Base-by-base conservation (phyloP, 2,329 filamentous ascomycete genomes). In the Didymellaceae sp. region DNA sequence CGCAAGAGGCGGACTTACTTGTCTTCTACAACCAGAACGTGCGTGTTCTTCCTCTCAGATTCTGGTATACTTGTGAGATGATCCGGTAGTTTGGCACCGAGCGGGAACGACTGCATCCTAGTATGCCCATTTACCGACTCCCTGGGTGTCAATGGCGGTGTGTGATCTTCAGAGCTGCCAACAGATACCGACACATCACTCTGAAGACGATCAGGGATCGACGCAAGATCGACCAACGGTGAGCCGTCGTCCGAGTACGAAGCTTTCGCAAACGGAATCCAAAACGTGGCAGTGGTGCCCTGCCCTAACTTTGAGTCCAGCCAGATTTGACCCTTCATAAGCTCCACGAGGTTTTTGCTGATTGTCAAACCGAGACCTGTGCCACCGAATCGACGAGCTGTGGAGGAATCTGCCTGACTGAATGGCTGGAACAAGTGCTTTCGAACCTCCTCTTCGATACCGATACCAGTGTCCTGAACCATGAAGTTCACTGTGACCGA, bases 11-110 rank as follows among this genome's bases (percentile, higher is more conserved):
- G 32, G 9, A 78, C 83, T 77, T 76, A 85, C 83, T 92, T 91
- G 67, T 93, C 90, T 72, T 93, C 90, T 2, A 92, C 89, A 1
- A 94, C 84, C 16, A 93, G 74, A n/a, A 93, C 78, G 38, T 89
- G 83, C 5, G 86, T 79, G 28, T 83, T 81, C 45, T 82, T 77
- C 45, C 89, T 80, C 45, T 89, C 86, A 2, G 78, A 71, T 13
- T 77, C 73, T 3, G 81, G 74, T 1, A 89, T 65, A 14, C 81
- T 81, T 35, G 80, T 65, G 20, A 68, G 49, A 39, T 61, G 61
- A 33, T 67, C 68, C 13, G 57, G 65, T 25, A 66, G 70, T 39
- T 38, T 61, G 18, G 61, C 57, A 11, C 64, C 61, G 1, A 59
- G 17, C 5, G 76, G 68, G 2, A 62, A 54, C 1, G 75, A 48